A percentile compares a stretch with the other conserved stretches of the same genome.
Evolutionary conservation across 768 basidiomycete species (phyloP).

Genomic region (Leccinellum rugosiceps): DNA sequence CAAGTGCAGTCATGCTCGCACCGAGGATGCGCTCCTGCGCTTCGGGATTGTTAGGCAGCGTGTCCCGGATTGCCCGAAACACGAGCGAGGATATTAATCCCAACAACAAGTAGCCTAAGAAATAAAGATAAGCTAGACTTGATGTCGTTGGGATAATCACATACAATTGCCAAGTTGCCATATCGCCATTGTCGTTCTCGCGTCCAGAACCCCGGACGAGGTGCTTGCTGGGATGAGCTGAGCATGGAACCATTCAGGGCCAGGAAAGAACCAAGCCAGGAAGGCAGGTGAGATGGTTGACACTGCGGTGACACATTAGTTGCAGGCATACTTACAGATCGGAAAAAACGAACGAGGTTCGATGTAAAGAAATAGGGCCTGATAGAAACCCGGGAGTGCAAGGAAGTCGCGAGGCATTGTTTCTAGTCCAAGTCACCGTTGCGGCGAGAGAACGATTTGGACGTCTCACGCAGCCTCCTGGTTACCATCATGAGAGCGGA

Average conservation of each 20-base stretch:
- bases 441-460: not conserved
- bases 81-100: constrained; percentile 64
- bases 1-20: constrained; percentile 57
- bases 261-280: constrained; percentile 54
- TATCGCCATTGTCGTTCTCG: constrained; percentile 56
- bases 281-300: constrained; percentile 51
- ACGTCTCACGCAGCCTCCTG: not conserved
- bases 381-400: constrained; percentile 63
- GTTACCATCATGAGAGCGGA: not conserved
- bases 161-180: constrained; percentile 68
- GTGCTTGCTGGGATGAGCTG: constrained; percentile 52
- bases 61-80: constrained; percentile 63
- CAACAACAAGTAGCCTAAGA: constrained; percentile 57
- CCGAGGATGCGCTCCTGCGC: constrained; percentile 71
- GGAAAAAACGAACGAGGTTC: constrained; percentile 50
- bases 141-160: constrained; percentile 8
- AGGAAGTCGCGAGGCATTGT: constrained; percentile 38
- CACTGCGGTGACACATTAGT: constrained; percentile 31
- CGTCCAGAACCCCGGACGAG: constrained; percentile 36
- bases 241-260: constrained; percentile 64
- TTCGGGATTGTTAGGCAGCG: constrained; percentile 50
- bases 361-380: constrained; percentile 57
- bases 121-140: not conserved
- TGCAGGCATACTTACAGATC: constrained; percentile 6
- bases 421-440: not conserved